Conservation (phyloP, 1,284 basidiomycete species). For the Caloboletus firmus region DNA sequence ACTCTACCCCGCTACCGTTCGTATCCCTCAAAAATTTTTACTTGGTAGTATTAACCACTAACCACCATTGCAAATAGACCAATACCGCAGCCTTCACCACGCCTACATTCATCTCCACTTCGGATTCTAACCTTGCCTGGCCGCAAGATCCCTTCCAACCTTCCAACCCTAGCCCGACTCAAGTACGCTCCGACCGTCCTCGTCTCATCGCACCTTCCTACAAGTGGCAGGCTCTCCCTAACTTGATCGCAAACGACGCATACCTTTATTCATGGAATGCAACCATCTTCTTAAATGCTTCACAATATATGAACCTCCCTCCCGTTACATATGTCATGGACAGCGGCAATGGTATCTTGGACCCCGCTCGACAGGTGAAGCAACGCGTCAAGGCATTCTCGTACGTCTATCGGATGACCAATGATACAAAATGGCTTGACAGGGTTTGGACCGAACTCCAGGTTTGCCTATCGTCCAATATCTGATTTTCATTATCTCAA, state of each 20-base stretch:
- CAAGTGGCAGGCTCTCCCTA: slow-evolving; percentile 86
- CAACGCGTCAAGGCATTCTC: slow-evolving; percentile 89
- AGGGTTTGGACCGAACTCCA: slow-evolving; percentile 82
- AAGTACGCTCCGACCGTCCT: slow-evolving; percentile 78
- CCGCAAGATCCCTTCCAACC: slow-evolving; percentile 75
- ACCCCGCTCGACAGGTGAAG: slow-evolving; percentile 89
- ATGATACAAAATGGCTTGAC: slow-evolving; percentile 86
- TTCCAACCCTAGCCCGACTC: slow-evolving; percentile 54
- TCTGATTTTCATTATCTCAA: slow-evolving; percentile 26
- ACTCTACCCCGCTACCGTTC: slow-evolving; percentile 82
- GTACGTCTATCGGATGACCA: slow-evolving; percentile 89
- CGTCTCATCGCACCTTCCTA: slow-evolving; percentile 89
- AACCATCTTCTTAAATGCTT: slow-evolving; percentile 90
- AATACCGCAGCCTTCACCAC: slow-evolving; percentile 72
- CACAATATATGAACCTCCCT: slow-evolving; percentile 58
- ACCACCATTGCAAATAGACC: slow-evolving; percentile 52
- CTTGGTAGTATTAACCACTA: background rate
- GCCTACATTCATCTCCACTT: slow-evolving; percentile 68
- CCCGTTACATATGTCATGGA: slow-evolving; percentile 79
- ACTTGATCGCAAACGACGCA: slow-evolving; percentile 80
- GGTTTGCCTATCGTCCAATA: slow-evolving; percentile 44
- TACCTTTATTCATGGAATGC: slow-evolving; percentile 90
- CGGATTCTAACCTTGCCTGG: slow-evolving; percentile 60
- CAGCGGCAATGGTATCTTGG: slow-evolving; percentile 89
- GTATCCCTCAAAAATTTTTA: slow-evolving; percentile 35